Percentiles rank a stretch among this genome's conserved stretches.
Evolutionary conservation across 768 basidiomycete genomes (phyloP).

Genomic region (Coprinellus micaceus): DNA sequence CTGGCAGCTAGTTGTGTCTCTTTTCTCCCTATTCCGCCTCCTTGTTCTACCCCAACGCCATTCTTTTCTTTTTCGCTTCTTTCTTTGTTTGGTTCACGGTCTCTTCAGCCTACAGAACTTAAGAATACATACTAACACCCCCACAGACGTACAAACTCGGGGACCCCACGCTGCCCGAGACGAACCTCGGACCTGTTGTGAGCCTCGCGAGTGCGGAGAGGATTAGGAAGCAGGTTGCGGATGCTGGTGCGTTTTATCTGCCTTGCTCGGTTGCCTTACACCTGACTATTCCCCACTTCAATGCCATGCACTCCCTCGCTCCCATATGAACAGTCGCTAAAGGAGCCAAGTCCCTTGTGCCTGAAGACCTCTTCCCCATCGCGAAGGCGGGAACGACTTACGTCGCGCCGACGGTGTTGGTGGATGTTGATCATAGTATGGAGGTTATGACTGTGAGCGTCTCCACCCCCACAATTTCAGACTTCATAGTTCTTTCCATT

Average conservation of each 20-base stretch:
- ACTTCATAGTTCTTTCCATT: too few relatives aligned
- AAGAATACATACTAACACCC: neutral
- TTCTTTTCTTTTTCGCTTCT: too few relatives aligned
- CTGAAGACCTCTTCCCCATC: slow-evolving; percentile 59
- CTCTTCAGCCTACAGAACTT: neutral
- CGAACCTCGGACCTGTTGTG: slow-evolving; percentile 90
- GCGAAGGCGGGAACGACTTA: slow-evolving; percentile 80
- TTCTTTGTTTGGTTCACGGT: too few relatives aligned
- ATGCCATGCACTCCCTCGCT: neutral
- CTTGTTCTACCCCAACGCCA: too few relatives aligned
- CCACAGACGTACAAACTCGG: slow-evolving; percentile 78
- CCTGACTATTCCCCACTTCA: neutral
- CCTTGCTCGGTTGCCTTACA: neutral
- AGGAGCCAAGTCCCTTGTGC: slow-evolving; percentile 76
- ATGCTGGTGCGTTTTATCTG: slow-evolving; percentile 57
- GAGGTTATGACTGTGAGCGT: slow-evolving; percentile 81
- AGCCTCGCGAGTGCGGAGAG: slow-evolving; percentile 79
- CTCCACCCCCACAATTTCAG: neutral
- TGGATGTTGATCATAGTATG: slow-evolving; percentile 91
- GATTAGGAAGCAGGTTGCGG: slow-evolving; percentile 82
- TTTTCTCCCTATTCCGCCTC: too few relatives aligned
- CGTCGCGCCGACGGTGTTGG: slow-evolving; percentile 87
- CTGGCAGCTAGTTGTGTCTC: too few relatives aligned
- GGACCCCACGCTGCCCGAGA: slow-evolving; percentile 71
- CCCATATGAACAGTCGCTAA: slow-evolving; percentile 47